Evolutionary conservation across 768 basidiomycete species (phyloP).

Genomic region (Boletellus sp.): DNA sequence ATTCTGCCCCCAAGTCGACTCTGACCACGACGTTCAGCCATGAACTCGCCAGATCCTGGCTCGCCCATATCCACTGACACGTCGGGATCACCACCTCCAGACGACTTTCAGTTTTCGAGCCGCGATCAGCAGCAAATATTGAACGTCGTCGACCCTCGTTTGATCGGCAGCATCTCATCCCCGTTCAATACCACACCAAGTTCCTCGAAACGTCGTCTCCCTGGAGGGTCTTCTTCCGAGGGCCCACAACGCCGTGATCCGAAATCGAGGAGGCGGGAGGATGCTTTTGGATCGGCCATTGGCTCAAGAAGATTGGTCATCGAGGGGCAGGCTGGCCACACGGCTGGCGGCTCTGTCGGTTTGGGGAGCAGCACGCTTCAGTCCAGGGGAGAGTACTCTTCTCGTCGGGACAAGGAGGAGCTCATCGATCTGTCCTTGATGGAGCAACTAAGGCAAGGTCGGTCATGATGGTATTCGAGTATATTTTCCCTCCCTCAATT

Average conservation of each 20-base stretch:
- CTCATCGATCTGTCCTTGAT: constrained; percentile 48
- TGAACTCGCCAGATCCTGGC: constrained; percentile 38
- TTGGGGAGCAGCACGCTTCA: constrained; percentile 19
- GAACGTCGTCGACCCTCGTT: constrained; percentile 18
- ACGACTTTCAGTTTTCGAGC: constrained; percentile 29
- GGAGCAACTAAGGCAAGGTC: constrained; percentile 55
- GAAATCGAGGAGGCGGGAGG: constrained; percentile 49
- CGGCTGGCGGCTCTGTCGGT: constrained; percentile 6
- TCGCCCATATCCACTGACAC: constrained; percentile 36
- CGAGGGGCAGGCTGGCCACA: constrained; percentile 21
- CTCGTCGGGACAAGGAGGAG: constrained; percentile 55
- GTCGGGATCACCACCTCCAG: constrained; percentile 37
- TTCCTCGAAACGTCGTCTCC: constrained; percentile 51
- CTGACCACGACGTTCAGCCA: constrained; percentile 9
- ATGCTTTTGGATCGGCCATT: constrained; percentile 26
- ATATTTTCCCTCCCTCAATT: constrained; percentile 3
- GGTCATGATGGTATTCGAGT: constrained; percentile 1
- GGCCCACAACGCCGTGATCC: constrained; percentile 45
- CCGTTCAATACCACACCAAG: constrained; percentile 23
- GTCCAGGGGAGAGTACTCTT: constrained; percentile 35
- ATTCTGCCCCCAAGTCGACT: too few relatives aligned
- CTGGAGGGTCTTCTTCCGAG: constrained; percentile 42
- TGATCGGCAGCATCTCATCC: constrained; percentile 15
- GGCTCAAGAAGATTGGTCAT: constrained; percentile 22
- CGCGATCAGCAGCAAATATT: constrained; percentile 30